Conservation (phyloP, 257 asterid species). For the Coffea canephora region DNA sequence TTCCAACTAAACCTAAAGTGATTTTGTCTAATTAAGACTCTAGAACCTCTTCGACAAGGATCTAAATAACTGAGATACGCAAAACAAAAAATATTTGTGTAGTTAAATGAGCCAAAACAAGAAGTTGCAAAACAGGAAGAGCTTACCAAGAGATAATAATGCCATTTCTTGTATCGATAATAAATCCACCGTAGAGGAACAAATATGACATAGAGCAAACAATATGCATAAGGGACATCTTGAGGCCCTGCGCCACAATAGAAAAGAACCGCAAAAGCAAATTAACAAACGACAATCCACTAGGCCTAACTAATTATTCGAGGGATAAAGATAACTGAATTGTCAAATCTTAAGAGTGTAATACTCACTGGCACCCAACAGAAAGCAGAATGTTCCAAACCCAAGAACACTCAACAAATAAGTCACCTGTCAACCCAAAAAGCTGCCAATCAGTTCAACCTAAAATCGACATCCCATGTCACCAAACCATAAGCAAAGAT, state of each 20-base stretch:
- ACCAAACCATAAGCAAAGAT: not conserved
- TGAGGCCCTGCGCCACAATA: conserved; percentile 72
- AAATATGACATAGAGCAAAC: conserved; percentile 79
- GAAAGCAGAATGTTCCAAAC: conserved; percentile 92
- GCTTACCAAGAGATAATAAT: conserved; percentile 92
- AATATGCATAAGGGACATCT: conserved; percentile 78
- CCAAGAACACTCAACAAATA: conserved; percentile 93
- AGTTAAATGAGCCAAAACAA: too few species aligned
- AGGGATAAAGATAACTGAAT: conserved; percentile 1
- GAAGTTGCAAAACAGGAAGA: not conserved
- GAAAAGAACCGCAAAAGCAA: conserved; percentile 15
- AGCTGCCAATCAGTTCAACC: conserved; percentile 4
- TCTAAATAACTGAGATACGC: not conserved
- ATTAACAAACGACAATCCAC: conserved; percentile 9
- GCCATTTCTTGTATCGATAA: conserved; percentile 97
- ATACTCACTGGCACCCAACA: conserved; percentile 91
- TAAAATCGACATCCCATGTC: conserved; percentile 11
- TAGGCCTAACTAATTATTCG: not conserved
- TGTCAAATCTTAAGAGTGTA: conserved; percentile 6
- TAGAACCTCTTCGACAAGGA: not conserved
- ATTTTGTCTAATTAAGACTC: not conserved
- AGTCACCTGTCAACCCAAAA: conserved; percentile 55
- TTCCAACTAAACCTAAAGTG: not conserved
- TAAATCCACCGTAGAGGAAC: conserved; percentile 98
- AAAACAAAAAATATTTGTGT: not conserved